A percentile compares a stretch with the other conserved stretches of the same genome.
Conservation (phyloP, 768 basidiomycete genomes). For the Flagelloscypha sp. region DNA sequence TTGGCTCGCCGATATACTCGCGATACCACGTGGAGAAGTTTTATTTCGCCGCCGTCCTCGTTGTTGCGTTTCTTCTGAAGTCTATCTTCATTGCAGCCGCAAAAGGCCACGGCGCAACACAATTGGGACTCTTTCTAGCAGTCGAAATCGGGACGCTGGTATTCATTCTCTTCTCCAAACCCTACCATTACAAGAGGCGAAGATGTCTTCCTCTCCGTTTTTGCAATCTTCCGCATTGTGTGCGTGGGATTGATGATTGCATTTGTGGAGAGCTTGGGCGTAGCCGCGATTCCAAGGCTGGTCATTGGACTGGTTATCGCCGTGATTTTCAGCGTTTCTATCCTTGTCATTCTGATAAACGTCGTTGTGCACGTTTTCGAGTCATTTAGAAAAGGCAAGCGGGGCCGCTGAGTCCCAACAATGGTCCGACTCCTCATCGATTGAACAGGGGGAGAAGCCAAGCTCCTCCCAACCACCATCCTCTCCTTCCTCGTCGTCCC, state of each 20-base stretch:
- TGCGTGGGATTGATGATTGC: conserved; percentile 68
- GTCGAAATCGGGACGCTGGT: conserved; percentile 57
- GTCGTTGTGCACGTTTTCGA: conserved; percentile 41
- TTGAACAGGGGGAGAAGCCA: conserved; percentile 14
- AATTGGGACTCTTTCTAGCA: conserved; percentile 59
- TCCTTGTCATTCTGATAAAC: conserved; percentile 64
- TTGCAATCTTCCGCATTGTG: conserved; percentile 60
- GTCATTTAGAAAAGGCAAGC: conserved; percentile 19
- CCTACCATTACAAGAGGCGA: conserved; percentile 61
- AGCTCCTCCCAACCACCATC: conserved; percentile 5
- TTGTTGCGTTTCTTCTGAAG: conserved; percentile 54
- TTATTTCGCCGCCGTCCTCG: conserved; percentile 54
- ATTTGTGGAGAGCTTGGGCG: conserved; percentile 57
- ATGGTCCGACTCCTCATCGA: conserved; percentile 7
- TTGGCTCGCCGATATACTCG: conserved; percentile 57
- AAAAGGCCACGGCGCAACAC: conserved; percentile 51
- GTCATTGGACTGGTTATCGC: conserved; percentile 71
- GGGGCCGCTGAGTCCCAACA: neutral
- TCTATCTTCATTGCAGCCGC: conserved; percentile 67
- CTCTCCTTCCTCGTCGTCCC: conserved; percentile 1
- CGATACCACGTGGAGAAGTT: conserved; percentile 60
- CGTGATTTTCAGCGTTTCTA: conserved; percentile 62
- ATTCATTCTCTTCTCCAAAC: conserved; percentile 45
- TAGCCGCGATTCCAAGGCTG: conserved; percentile 72
- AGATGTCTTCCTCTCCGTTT: conserved; percentile 59